phyloP scores from a whole-genome alignment of 2,329 filamentous ascomycete species.

The Kalmusia sp. region DNA sequence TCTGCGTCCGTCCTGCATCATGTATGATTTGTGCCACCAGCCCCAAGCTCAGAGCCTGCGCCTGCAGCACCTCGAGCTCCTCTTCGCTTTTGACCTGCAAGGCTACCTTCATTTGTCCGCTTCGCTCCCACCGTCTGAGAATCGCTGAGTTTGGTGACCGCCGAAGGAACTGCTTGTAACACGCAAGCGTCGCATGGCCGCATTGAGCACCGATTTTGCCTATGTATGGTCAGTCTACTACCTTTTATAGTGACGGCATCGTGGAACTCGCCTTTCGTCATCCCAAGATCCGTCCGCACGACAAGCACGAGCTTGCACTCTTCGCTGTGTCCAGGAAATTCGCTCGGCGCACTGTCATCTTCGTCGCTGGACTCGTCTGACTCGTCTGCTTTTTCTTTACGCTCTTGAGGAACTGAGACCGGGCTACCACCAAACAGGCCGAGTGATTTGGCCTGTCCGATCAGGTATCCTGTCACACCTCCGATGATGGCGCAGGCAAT shows the following conservation, averaged over 20 bases:
- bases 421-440: conserved; percentile 71
- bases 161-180: conserved; percentile 82
- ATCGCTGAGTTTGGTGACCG: conserved; percentile 65
- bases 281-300: conserved; percentile 91
- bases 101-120: conserved; percentile 92
- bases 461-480: conserved; percentile 78
- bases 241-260: not conserved
- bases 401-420: conserved; percentile 33
- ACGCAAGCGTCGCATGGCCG: conserved; percentile 94
- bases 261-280: conserved; percentile 81
- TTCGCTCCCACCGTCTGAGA: conserved; percentile 82
- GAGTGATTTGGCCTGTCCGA: conserved; percentile 69
- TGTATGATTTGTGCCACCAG: conserved; percentile 88
- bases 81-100: conserved; percentile 88
- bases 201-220: conserved; percentile 98
- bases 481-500: conserved; percentile 77
- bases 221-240: conserved; percentile 46
- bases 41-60: conserved; percentile 80
- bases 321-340: conserved; percentile 65
- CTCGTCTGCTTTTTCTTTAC: conserved; percentile 24
- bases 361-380: conserved; percentile 40
- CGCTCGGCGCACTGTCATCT: conserved; percentile 44
- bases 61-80: conserved; percentile 76
- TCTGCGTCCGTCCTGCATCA: conserved; percentile 97
- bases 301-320: conserved; percentile 95